Evolutionary conservation across 2,329 filamentous ascomycete species (phyloP).

Genomic region (Sordariomycetes sp.): DNA sequence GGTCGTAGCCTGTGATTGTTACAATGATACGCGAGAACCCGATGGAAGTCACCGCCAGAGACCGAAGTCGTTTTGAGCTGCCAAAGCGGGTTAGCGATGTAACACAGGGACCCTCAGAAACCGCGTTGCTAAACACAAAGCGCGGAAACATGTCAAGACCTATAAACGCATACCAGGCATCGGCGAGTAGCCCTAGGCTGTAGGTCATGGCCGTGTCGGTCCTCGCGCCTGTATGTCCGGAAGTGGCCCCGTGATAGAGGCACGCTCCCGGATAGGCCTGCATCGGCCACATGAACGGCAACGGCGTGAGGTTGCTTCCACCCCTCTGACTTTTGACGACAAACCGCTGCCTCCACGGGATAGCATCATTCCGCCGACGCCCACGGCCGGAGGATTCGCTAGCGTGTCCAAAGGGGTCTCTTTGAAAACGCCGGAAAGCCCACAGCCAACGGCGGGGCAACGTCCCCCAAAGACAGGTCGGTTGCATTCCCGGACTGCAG

Average conservation of each 20-base stretch:
- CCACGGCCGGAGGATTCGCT: neutral
- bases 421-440: neutral
- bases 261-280: neutral
- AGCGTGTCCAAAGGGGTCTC: neutral
- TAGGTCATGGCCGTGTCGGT: neutral
- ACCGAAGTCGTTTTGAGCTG: too few relatives aligned
- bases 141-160: neutral
- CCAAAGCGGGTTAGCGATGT: too few relatives aligned
- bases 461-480: neutral
- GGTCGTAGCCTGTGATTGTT: too few relatives aligned
- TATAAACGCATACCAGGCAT: neutral
- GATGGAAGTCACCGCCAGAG: too few relatives aligned
- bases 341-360: neutral
- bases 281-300: neutral
- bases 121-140: neutral
- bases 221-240: neutral
- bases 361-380: neutral
- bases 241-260: neutral
- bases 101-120: too few relatives aligned
- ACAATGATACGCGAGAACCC: too few relatives aligned
- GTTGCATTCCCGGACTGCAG: neutral
- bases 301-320: neutral
- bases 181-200: neutral
- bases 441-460: neutral
- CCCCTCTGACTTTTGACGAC: neutral